Evolutionary conservation across 2,329 filamentous ascomycete genomes (phyloP).

Genomic region (Fusarium phyllophilum): DNA sequence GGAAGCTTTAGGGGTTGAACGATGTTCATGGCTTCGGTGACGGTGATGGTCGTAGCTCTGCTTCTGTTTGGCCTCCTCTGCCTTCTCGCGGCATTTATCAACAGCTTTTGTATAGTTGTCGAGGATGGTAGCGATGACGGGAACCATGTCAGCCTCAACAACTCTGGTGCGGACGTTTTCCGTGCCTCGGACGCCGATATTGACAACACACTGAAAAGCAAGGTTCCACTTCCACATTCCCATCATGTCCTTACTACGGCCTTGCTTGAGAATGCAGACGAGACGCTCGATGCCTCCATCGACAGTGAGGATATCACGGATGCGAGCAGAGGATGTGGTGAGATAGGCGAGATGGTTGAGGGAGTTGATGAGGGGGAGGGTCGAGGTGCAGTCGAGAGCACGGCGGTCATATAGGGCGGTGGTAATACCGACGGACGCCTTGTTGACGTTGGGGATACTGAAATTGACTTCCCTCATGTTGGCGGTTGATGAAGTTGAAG

Average conservation of each 20-base stretch:
- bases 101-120: slow-evolving; percentile 98
- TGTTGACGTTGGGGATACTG: slow-evolving; percentile 99
- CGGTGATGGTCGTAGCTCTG: slow-evolving; percentile 65
- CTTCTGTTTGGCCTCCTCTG: slow-evolving; percentile 83
- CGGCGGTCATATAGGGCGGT: slow-evolving; percentile 97
- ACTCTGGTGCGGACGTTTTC: slow-evolving; percentile 94
- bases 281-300: slow-evolving; percentile 97
- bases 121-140: slow-evolving; percentile 96
- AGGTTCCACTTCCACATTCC: slow-evolving; percentile 99
- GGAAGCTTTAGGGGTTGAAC: slow-evolving; percentile 57
- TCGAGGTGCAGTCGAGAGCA: slow-evolving; percentile 97
- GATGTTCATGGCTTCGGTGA: slow-evolving; percentile 61
- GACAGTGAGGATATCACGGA: slow-evolving; percentile 96
- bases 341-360: slow-evolving; percentile 98
- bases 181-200: slow-evolving; percentile 95
- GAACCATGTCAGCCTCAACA: slow-evolving; percentile 98
- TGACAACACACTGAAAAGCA: slow-evolving; percentile 98
- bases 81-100: slow-evolving; percentile 88
- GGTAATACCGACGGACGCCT: slow-evolving; percentile 98
- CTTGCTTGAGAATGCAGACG: slow-evolving; percentile 97
- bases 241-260: slow-evolving; percentile 97
- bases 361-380: slow-evolving; percentile 96
- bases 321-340: slow-evolving; percentile 96
- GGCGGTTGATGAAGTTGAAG: slow-evolving; percentile 45
- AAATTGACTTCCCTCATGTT: slow-evolving; percentile 99